Evolutionary conservation across 768 basidiomycete species (phyloP).

Genomic region (Holtermanniella nyarrowii): DNA sequence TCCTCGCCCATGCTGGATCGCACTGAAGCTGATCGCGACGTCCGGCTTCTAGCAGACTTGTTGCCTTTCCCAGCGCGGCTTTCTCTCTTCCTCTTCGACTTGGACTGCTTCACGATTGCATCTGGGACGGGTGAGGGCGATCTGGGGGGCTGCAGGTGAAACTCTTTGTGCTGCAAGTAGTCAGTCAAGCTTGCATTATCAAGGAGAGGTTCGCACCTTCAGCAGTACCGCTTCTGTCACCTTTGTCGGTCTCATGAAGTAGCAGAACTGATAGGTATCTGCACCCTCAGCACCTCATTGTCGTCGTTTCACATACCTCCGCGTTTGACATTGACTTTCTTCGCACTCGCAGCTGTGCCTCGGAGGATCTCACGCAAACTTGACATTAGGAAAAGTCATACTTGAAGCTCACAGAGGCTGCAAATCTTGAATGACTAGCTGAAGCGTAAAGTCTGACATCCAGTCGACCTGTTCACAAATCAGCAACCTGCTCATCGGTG

Average conservation of each 20-base stretch:
- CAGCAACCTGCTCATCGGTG: background rate
- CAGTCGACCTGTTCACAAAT: slow-evolving; percentile 47
- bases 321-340: slow-evolving; percentile 69
- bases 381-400: slow-evolving; percentile 31
- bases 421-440: slow-evolving; percentile 69
- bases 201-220: slow-evolving; percentile 49
- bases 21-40: background rate
- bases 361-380: slow-evolving; percentile 29
- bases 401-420: slow-evolving; percentile 51
- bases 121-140: background rate
- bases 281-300: slow-evolving; percentile 2
- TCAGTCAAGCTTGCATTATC: slow-evolving; percentile 1
- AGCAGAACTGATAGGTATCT: slow-evolving; percentile 86
- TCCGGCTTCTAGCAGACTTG: slow-evolving; percentile 1
- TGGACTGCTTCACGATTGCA: background rate
- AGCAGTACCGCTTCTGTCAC: slow-evolving; percentile 63
- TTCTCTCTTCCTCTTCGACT: slow-evolving; percentile 7
- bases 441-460: slow-evolving; percentile 77
- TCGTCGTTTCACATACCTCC: slow-evolving; percentile 52
- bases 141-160: background rate
- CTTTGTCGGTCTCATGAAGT: slow-evolving; percentile 73
- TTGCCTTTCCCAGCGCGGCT: slow-evolving; percentile 1
- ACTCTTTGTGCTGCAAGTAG: slow-evolving; percentile 15
- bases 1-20: background rate
- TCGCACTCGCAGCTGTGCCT: slow-evolving; percentile 47